Percentiles rank a stretch among this genome's conserved stretches.
phyloP scores from a whole-genome alignment of 192 early-diverging fungal genomes.

The Chytriomyces sp. region DNA sequence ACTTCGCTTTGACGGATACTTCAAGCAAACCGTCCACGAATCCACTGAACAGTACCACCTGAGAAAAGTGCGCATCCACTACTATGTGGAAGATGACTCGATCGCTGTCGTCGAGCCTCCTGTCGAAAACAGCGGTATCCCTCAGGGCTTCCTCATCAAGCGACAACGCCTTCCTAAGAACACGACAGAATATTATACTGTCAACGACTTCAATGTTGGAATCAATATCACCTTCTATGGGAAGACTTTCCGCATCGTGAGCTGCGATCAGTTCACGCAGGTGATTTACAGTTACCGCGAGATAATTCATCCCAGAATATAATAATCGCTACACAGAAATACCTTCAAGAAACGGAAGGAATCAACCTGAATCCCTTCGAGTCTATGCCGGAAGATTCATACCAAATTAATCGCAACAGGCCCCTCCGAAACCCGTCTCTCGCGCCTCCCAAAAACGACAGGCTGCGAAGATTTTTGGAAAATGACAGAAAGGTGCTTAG shows the following conservation, averaged over 20 bases:
- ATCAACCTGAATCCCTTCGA: constrained; percentile 55
- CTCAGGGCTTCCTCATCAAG: constrained; percentile 67
- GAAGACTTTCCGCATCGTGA: constrained; percentile 60
- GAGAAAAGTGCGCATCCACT: constrained; percentile 58
- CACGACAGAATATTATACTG: constrained; percentile 52
- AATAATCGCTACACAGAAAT: constrained; percentile 39
- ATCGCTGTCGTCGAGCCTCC: constrained; percentile 68
- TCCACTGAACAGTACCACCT: constrained; percentile 64
- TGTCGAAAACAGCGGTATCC: constrained; percentile 62
- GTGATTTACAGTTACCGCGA: constrained; percentile 35
- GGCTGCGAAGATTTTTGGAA: constrained; percentile 61
- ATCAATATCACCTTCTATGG: constrained; percentile 64
- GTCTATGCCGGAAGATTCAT: constrained; percentile 55
- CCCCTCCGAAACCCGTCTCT: constrained; percentile 40
- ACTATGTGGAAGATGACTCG: constrained; percentile 67
- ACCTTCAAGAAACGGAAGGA: constrained; percentile 54
- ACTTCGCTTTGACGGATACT: constrained; percentile 64
- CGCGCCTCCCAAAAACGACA: constrained; percentile 42
- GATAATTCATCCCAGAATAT: not conserved
- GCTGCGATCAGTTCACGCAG: constrained; percentile 64
- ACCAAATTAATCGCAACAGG: constrained; percentile 50
- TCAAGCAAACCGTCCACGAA: constrained; percentile 67
- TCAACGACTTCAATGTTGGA: constrained; percentile 59
- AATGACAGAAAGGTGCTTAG: constrained; percentile 63
- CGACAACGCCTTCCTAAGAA: constrained; percentile 61